Percentiles rank a stretch among this genome's conserved stretches.
Conservation (phyloP, 306 rosid genomes). For the Oxytropis ochrocephala region DNA sequence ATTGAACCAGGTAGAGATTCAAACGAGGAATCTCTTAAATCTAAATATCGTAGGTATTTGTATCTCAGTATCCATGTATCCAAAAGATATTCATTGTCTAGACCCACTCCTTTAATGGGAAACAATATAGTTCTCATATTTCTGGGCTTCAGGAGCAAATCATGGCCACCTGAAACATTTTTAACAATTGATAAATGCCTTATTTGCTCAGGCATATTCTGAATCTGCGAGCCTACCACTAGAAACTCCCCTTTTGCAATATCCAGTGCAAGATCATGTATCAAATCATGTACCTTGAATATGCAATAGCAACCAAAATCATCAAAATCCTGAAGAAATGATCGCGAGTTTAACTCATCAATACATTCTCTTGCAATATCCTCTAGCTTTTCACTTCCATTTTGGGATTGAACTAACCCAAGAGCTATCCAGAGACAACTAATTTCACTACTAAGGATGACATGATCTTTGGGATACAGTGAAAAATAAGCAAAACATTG, state of each 20-base stretch:
- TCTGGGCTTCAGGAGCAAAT: not conserved
- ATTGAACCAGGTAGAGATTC: not conserved
- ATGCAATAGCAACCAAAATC: fast-evolving
- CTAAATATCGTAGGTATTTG: not conserved
- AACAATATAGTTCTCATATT: not conserved
- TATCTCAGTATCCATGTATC: not conserved
- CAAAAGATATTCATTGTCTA: not conserved
- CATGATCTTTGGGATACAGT: not conserved
- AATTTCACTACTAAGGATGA: not conserved
- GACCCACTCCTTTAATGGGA: not conserved
- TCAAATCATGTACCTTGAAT: not conserved
- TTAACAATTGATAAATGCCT: not conserved
- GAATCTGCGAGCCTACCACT: not conserved
- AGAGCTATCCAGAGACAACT: not conserved
- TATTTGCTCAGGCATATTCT: not conserved
- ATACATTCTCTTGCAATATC: not conserved
- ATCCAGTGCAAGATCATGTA: not conserved
- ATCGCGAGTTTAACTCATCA: not conserved
- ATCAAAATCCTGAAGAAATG: not conserved
- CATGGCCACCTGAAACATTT: not conserved
- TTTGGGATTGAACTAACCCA: not conserved
- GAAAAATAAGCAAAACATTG: not conserved
- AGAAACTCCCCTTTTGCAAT: not conserved
- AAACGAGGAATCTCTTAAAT: not conserved
- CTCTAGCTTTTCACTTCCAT: not conserved